phyloP scores from a whole-genome alignment of 2,329 filamentous ascomycete genomes.

The Colletotrichum plurivorum region DNA sequence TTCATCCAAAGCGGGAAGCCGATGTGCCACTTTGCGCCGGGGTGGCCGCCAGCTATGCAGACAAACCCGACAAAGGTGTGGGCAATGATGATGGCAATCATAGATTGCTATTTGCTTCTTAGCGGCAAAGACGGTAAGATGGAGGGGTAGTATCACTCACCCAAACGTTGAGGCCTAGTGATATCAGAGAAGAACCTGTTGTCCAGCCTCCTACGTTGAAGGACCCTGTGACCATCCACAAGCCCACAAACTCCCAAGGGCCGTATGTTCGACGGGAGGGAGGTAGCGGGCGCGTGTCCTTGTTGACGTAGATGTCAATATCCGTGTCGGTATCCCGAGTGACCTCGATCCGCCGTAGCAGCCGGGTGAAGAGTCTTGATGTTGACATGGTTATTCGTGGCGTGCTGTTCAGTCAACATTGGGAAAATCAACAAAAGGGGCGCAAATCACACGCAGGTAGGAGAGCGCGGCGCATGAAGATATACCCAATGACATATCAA shows the following conservation, averaged over 20 bases:
- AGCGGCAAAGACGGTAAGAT: neutral
- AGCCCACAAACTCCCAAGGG: slow-evolving; percentile 47
- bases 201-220: slow-evolving; percentile 49
- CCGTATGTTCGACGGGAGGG: slow-evolving; percentile 47
- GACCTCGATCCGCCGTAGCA: slow-evolving; percentile 42
- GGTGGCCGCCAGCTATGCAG: slow-evolving; percentile 43
- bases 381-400: neutral
- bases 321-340: slow-evolving; percentile 41
- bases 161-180: slow-evolving; percentile 42
- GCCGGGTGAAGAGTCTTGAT: slow-evolving; percentile 10
- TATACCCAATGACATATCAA: too few relatives aligned
- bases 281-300: slow-evolving; percentile 47
- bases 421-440: too few relatives aligned
- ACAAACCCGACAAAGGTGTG: slow-evolving; percentile 41
- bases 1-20: slow-evolving; percentile 45
- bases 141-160: neutral
- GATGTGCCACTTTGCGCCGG: slow-evolving; percentile 45
- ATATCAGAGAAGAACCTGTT: slow-evolving; percentile 44
- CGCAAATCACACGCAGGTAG: too few relatives aligned
- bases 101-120: slow-evolving; percentile 31
- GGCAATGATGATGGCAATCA: slow-evolving; percentile 41
- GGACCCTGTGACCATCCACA: slow-evolving; percentile 49
- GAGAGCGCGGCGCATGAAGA: too few relatives aligned
- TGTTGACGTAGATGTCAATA: slow-evolving; percentile 44
- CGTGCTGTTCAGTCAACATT: neutral